Evolutionary conservation across 2,329 filamentous ascomycete genomes (phyloP).

Genomic region (Aspergillus intermedius): DNA sequence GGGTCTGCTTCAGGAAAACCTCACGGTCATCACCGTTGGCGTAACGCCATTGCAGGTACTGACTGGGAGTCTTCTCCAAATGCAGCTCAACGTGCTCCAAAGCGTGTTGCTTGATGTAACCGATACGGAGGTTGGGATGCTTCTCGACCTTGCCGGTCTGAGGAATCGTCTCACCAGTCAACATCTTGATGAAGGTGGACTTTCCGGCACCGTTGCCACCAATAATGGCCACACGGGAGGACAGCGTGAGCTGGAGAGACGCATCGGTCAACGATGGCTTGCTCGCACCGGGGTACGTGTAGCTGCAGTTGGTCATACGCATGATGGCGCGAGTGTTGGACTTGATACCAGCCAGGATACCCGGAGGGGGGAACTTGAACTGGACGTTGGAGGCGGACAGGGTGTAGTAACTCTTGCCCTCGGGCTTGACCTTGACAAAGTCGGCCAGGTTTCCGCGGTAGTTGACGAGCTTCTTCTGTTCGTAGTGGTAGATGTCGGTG

Average conservation of each 20-base stretch:
- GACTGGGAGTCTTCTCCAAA: conserved; percentile 96
- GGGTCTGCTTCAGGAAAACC: conserved; percentile 95
- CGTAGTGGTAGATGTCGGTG: conserved; percentile 98
- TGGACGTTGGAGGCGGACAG: conserved; percentile 79
- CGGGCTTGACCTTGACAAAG: conserved; percentile 84
- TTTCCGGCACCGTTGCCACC: conserved; percentile 97
- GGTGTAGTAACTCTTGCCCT: conserved; percentile 97
- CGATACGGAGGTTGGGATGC: conserved; percentile 96
- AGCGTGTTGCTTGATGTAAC: conserved; percentile 99
- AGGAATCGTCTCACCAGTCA: conserved; percentile 87
- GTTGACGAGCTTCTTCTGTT: conserved; percentile 79
- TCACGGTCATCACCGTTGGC: conserved; percentile 95
- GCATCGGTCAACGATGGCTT: conserved; percentile 87
- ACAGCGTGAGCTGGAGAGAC: conserved; percentile 79
- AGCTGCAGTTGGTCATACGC: conserved; percentile 86
- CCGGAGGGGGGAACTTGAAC: conserved; percentile 97
- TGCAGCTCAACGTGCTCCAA: conserved; percentile 99
- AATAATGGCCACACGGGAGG: conserved; percentile 91
- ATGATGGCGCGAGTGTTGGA: conserved; percentile 90
- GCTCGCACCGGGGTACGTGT: conserved; percentile 80
- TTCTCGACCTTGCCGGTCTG: conserved; percentile 86
- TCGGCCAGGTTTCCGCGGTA: conserved; percentile 47
- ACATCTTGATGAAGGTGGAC: conserved; percentile 93
- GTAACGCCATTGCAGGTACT: conserved; percentile 98
- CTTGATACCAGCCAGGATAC: conserved; percentile 91